Percentiles rank a stretch among this genome's conserved stretches.
phyloP scores from a whole-genome alignment of 2,329 filamentous ascomycete species.

The Pseudogymnoascus sp. region DNA sequence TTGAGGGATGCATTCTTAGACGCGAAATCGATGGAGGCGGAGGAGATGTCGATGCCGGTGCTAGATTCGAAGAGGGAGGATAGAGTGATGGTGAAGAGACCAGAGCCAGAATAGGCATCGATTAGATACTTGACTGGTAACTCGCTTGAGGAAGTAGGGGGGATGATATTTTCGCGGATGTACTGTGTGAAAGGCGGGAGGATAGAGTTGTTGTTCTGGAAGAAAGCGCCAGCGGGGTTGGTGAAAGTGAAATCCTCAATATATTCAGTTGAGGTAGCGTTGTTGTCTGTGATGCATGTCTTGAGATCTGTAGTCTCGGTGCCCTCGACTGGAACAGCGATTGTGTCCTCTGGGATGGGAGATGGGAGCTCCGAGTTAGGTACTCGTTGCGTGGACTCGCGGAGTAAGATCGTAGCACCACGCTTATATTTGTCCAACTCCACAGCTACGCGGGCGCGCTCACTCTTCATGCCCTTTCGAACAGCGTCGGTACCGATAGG shows the following conservation, averaged over 20 bases:
- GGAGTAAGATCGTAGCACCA: conserved; percentile 80
- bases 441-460: conserved; percentile 65
- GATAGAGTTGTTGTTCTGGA: conserved; percentile 99
- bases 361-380: conserved; percentile 35
- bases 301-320: conserved; percentile 61
- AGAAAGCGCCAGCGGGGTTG: conserved; percentile 90
- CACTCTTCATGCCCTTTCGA: conserved; percentile 66
- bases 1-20: conserved; percentile 73
- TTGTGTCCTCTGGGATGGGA: conserved; percentile 14
- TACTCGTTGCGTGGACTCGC: conserved; percentile 72
- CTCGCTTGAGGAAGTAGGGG: conserved; percentile 34
- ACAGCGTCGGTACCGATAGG: conserved; percentile 88
- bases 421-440: conserved; percentile 66
- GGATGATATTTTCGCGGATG: conserved; percentile 71
- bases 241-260: conserved; percentile 77
- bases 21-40: conserved; percentile 69
- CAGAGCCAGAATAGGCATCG: conserved; percentile 94
- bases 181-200: conserved; percentile 79
- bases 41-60: conserved; percentile 84
- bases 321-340: conserved; percentile 17
- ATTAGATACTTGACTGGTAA: conserved; percentile 71
- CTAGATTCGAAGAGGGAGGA: conserved; percentile 75
- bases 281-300: conserved; percentile 80
- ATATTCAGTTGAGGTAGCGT: conserved; percentile 78
- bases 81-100: conserved; percentile 93